Evolutionary conservation across 495 filamentous ascomycete species (phyloP).

Genomic region (Cercophora newfieldiana): DNA sequence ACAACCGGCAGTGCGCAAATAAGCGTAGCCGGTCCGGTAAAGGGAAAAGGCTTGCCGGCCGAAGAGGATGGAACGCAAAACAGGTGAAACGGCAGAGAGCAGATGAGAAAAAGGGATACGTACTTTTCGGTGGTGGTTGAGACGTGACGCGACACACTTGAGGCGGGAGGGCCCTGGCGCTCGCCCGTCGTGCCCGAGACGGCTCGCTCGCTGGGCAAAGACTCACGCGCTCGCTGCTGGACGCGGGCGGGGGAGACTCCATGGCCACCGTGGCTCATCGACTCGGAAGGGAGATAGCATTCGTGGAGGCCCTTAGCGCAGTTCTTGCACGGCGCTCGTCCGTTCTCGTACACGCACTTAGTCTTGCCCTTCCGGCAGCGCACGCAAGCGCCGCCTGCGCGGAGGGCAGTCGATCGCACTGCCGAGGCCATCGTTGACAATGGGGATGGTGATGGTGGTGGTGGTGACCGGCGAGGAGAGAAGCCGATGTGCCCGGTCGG

Average conservation of each 20-base stretch:
- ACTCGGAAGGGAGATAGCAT: slow-evolving; percentile 54
- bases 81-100: slow-evolving; percentile 10
- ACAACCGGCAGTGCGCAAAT: slow-evolving; percentile 3
- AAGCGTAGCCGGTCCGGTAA: slow-evolving; percentile 16
- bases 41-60: slow-evolving; percentile 10
- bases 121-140: slow-evolving; percentile 49
- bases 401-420: slow-evolving; percentile 51
- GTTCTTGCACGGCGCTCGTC: slow-evolving; percentile 52
- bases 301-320: slow-evolving; percentile 57
- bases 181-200: slow-evolving; percentile 44
- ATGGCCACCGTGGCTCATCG: slow-evolving; percentile 51
- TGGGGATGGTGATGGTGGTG: slow-evolving; percentile 2
- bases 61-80: neutral
- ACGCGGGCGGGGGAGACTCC: slow-evolving; percentile 38
- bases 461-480: neutral
- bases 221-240: slow-evolving; percentile 42
- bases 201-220: slow-evolving; percentile 45
- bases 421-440: slow-evolving; percentile 32
- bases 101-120: slow-evolving; percentile 27
- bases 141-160: slow-evolving; percentile 46
- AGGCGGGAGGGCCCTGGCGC: slow-evolving; percentile 42
- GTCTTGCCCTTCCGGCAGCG: slow-evolving; percentile 58
- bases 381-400: slow-evolving; percentile 54
- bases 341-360: slow-evolving; percentile 55
- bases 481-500: neutral